Base-by-base conservation (phyloP, 495 filamentous ascomycete species). In the Sabuloglossum arenarium region DNA sequence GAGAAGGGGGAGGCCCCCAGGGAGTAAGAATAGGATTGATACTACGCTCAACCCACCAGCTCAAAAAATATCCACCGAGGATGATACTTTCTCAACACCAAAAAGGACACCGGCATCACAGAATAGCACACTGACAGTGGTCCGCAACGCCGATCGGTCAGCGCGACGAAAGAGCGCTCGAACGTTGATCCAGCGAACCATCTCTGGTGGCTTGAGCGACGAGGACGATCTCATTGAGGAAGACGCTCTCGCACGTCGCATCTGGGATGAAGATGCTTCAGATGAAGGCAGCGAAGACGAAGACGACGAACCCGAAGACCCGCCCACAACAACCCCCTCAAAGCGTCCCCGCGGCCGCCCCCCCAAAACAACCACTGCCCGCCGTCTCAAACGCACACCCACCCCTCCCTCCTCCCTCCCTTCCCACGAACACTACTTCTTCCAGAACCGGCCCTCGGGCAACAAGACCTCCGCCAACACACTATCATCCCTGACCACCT, bases 341-440 rank as follows among this genome's bases (percentile, higher is more conserved):
- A 85, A 84, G 62, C 73, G 75, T 27, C 72, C 70, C 24, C 71
- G 71, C 60, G 81, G 75, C 62, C 72, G 74, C n/a, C n/a, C n/a
- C n/a, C n/a, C n/a, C n/a, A n/a, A n/a, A n/a, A n/a, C n/a, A n/a
- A n/a, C n/a, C n/a, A n/a, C n/a, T n/a, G n/a, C n/a, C n/a, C n/a
- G n/a, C n/a, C n/a, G n/a, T 65, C 79, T 72, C 16, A 83, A 79
- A 58, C 74, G 75, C 21, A 68, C 74, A 11, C 73, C 4, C 39
- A 19, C 86, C 9, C 86, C 90, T 4, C 84, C 86, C 34, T 74
- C 75, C 28, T 77, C 89, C 58, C 73, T 97, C 4, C 84, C 88
- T 23, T 72, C 88, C 0, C 84, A 94, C 59, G 91, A 98, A 64
- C 81, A 80, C 53, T 98, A 94, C 65, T 97, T 98, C 64, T 87